Evolutionary conservation across 306 rosid species (phyloP).

Genomic region (Quillaja saponaria): DNA sequence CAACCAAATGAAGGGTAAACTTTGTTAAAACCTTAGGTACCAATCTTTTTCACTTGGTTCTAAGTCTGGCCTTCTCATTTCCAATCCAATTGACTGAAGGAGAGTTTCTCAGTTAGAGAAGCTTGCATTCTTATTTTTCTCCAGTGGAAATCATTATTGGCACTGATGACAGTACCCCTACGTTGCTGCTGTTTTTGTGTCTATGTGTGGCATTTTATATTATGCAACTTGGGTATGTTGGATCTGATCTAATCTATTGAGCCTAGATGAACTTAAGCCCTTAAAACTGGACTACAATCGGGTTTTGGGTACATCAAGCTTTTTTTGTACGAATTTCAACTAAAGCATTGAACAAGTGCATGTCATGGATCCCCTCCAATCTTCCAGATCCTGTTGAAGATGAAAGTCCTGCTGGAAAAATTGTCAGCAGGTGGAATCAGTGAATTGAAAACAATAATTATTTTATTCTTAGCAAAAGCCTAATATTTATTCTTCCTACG

Average conservation of each 20-base stretch:
- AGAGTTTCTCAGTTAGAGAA: conserved; percentile 20
- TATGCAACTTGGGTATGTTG: conserved; percentile 17
- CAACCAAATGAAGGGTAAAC: neutral
- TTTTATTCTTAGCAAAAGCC: no score
- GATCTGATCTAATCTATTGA: conserved; percentile 1
- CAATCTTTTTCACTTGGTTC: conserved; percentile 12
- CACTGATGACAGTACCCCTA: conserved; percentile 12
- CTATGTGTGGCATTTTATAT: neutral
- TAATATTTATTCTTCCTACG: no score
- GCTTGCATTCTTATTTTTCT: conserved; percentile 18
- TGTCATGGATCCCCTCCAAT: no score
- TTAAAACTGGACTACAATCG: neutral
- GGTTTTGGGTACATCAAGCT: neutral
- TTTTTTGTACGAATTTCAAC: neutral
- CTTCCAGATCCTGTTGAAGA: no score
- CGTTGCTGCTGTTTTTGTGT: neutral
- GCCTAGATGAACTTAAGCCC: conserved; percentile 7
- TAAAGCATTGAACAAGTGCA: no score
- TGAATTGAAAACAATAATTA: no score
- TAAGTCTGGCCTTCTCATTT: conserved; percentile 14
- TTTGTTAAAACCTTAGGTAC: neutral
- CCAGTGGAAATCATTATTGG: conserved; percentile 11
- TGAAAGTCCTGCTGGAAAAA: no score
- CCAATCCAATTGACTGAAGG: neutral
- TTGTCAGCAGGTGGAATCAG: no score